Evolutionary conservation across 2,329 filamentous ascomycete genomes (phyloP).

Genomic region (Ophioceras dolichostomum): DNA sequence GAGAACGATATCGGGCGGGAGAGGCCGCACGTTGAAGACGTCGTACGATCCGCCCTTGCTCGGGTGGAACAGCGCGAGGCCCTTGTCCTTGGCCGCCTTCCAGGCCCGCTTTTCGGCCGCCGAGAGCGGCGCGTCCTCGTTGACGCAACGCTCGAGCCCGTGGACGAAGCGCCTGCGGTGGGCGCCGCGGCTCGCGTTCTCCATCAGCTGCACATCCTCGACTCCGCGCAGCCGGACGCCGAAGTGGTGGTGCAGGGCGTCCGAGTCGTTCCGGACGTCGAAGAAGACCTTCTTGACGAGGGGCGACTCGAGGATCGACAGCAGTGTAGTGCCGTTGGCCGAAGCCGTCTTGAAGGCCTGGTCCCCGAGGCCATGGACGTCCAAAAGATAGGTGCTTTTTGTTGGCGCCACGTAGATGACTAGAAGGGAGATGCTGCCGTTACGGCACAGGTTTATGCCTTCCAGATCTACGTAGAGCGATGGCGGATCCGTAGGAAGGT

Average conservation of each 20-base stretch:
- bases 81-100: conserved; percentile 21
- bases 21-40: conserved; percentile 33
- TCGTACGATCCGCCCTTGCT: conserved; percentile 28
- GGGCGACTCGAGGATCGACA: conserved; percentile 9
- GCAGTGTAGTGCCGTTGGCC: conserved; percentile 7
- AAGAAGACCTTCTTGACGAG: conserved; percentile 11
- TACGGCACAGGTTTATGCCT: conserved; percentile 7
- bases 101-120: conserved; percentile 9
- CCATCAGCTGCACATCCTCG: conserved; percentile 16
- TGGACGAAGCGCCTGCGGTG: conserved; percentile 6
- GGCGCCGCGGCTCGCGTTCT: conserved; percentile 12
- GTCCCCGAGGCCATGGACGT: conserved; percentile 10
- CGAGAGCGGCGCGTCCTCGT: conserved; percentile 1
- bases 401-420: conserved; percentile 8
- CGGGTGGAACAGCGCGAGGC: conserved; percentile 24
- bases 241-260: conserved; percentile 13
- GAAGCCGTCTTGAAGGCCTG: conserved; percentile 6
- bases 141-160: conserved; percentile 6
- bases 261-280: conserved; percentile 15
- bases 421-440: conserved; percentile 10
- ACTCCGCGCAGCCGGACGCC: conserved; percentile 11
- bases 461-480: conserved; percentile 12
- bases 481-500: not conserved
- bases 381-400: conserved; percentile 7
- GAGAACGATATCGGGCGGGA: conserved; percentile 20